Percentiles rank a stretch among this genome's conserved stretches.
Conservation (phyloP, 495 filamentous ascomycete genomes). For the Niebla homalea region DNA sequence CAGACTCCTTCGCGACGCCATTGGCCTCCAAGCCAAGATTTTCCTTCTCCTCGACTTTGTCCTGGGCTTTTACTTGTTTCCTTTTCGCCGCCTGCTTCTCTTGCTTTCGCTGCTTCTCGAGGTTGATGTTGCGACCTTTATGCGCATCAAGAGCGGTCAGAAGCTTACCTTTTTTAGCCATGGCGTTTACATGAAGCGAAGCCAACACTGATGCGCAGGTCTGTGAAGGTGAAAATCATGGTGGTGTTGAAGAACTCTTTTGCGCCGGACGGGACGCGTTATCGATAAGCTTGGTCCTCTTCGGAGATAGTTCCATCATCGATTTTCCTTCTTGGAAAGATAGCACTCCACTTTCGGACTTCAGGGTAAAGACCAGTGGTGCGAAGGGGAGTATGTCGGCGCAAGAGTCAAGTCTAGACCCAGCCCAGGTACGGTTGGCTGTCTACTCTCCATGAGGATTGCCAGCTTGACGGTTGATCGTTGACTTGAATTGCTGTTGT, state of each 20-base stretch:
- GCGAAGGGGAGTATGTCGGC: background rate
- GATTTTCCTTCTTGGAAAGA: background rate
- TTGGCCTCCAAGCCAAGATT: slow-evolving; percentile 9
- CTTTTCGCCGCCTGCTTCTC: slow-evolving; percentile 40
- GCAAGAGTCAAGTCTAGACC: background rate
- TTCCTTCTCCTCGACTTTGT: slow-evolving; percentile 19
- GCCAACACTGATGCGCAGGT: background rate
- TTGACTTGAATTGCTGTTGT: background rate
- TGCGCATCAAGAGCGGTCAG: slow-evolving; percentile 52
- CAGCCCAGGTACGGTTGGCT: background rate
- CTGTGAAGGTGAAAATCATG: too few relatives aligned
- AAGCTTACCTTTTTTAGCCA: slow-evolving; percentile 54
- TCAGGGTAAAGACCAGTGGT: background rate
- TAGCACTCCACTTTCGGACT: background rate
- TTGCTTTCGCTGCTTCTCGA: slow-evolving; percentile 51
- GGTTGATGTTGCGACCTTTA: slow-evolving; percentile 53
- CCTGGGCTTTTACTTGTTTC: slow-evolving; percentile 28
- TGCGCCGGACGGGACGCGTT: background rate
- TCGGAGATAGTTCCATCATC: too few relatives aligned
- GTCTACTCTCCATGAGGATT: background rate
- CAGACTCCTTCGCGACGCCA: background rate
- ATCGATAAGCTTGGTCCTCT: too few relatives aligned
- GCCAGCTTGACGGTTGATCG: background rate
- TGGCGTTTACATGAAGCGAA: slow-evolving; percentile 15
- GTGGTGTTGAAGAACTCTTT: background rate